These are phyloP conservation scores for Rhizopogon rudus DNA, from an alignment of 768 basidiomycete genomes.

Conservation along the genomic window DNA sequence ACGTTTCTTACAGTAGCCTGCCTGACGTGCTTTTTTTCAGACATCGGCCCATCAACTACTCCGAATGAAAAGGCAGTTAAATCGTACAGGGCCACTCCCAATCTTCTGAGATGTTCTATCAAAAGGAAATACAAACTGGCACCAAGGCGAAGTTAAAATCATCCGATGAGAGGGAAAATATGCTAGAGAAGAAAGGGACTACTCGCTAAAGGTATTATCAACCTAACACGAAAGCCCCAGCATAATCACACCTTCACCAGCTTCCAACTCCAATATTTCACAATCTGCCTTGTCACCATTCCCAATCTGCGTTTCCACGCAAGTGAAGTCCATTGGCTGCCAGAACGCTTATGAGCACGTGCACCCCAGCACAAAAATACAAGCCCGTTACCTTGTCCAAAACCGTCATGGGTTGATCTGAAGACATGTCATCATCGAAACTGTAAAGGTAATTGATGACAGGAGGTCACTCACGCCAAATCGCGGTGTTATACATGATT, in stretches of 20 bases:
- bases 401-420: constrained; percentile 93
- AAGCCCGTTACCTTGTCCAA: constrained; percentile 55
- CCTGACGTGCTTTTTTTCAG: constrained; percentile 69
- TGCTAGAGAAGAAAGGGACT: constrained; percentile 40
- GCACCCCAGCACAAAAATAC: constrained; percentile 1
- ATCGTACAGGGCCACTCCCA: constrained; percentile 47
- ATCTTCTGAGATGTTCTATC: constrained; percentile 83
- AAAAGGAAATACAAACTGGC: constrained; percentile 62
- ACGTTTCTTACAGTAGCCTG: constrained; percentile 79
- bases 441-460: neutral
- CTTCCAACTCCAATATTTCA: constrained; percentile 67
- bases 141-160: constrained; percentile 52
- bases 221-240: constrained; percentile 9
- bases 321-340: constrained; percentile 75
- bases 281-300: constrained; percentile 76
- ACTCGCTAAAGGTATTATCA: too few species aligned
- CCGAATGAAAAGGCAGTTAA: neutral
- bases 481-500: constrained; percentile 72
- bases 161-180: constrained; percentile 52
- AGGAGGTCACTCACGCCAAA: constrained; percentile 76
- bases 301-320: constrained; percentile 92
- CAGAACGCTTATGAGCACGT: constrained; percentile 14
- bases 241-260: constrained; percentile 23
- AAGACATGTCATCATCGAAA: constrained; percentile 7
- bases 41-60: constrained; percentile 37